Evolutionary conservation across 495 filamentous ascomycete species (phyloP).

Genomic region (Aspergillus saccharolyticus): DNA sequence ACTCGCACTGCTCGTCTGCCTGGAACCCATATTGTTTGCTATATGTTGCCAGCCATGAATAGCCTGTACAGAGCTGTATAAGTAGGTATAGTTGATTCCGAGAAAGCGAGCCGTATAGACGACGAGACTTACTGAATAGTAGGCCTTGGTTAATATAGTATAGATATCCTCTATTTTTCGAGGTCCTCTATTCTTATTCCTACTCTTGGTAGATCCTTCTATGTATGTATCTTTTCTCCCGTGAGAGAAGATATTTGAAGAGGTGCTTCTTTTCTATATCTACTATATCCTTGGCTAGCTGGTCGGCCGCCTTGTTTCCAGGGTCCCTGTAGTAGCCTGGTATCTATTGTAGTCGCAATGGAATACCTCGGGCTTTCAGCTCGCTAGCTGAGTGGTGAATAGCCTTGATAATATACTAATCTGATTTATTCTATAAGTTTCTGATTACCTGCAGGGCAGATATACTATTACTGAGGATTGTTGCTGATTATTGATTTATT

Average conservation of each 20-base stretch:
- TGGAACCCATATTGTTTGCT: conserved; percentile 9
- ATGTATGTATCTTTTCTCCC: conserved; percentile 11
- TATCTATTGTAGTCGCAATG: conserved; percentile 12
- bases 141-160: conserved; percentile 12
- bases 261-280: conserved; percentile 3
- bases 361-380: conserved; percentile 9
- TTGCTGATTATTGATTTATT: not conserved
- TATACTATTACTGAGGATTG: conserved; percentile 16
- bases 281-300: conserved; percentile 12
- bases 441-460: conserved; percentile 15
- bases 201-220: conserved; percentile 11
- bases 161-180: conserved; percentile 13
- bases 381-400: conserved; percentile 11
- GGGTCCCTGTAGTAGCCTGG: conserved; percentile 9
- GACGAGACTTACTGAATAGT: conserved; percentile 6
- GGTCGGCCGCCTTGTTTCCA: conserved; percentile 9
- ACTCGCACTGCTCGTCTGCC: conserved; percentile 13
- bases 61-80: conserved; percentile 14
- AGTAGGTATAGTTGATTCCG: conserved; percentile 15
- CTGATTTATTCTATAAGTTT: conserved; percentile 12
- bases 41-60: conserved; percentile 14
- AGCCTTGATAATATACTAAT: conserved; percentile 12
- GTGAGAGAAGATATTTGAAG: conserved; percentile 11
- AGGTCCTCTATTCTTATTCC: conserved; percentile 14
- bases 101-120: conserved; percentile 11